Conservation (phyloP, 2,329 filamentous ascomycete species). For the Volutella citrinella region DNA sequence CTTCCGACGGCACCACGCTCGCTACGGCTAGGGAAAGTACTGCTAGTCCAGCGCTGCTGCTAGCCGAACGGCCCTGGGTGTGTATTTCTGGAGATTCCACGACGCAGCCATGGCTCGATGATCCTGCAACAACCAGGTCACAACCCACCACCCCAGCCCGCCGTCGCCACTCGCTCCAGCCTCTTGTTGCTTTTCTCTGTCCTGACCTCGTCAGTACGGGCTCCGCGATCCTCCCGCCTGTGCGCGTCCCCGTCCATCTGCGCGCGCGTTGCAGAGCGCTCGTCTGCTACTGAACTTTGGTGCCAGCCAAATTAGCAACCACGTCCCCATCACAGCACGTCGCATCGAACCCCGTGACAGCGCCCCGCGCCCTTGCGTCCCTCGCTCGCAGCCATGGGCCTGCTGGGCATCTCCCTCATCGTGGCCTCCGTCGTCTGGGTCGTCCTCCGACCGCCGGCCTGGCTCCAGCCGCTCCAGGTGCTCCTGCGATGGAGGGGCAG, state of each 20-base stretch:
- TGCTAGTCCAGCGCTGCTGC: too few relatives aligned
- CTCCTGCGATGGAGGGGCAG: slow-evolving; percentile 22
- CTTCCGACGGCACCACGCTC: too few relatives aligned
- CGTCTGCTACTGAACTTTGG: too few relatives aligned
- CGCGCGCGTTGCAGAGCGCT: too few relatives aligned
- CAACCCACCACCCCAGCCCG: slow-evolving; percentile 20
- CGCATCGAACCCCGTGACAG: not conserved
- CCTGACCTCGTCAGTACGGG: slow-evolving; percentile 7
- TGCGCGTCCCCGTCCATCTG: too few relatives aligned
- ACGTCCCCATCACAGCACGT: too few relatives aligned
- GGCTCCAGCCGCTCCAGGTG: slow-evolving; percentile 35
- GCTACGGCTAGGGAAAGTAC: too few relatives aligned
- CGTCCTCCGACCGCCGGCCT: slow-evolving; percentile 50
- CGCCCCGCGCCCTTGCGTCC: slow-evolving; percentile 3
- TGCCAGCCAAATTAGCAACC: too few relatives aligned
- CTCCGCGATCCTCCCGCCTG: too few relatives aligned
- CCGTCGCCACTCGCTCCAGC: slow-evolving; percentile 2
- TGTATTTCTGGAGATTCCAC: slow-evolving; percentile 12
- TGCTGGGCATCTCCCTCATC: slow-evolving; percentile 60
- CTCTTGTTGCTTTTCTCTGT: slow-evolving; percentile 1
- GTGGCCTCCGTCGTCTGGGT: slow-evolving; percentile 59
- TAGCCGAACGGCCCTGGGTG: too few relatives aligned
- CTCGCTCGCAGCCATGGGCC: slow-evolving; percentile 41
- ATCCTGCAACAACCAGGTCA: slow-evolving; percentile 28
- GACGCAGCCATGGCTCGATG: slow-evolving; percentile 23